Evolutionary conservation across 2,329 filamentous ascomycete genomes (phyloP), one percentile per base, ranked within the genome.

Genomic region (Paracorniculantispora psalliotae): DNA sequence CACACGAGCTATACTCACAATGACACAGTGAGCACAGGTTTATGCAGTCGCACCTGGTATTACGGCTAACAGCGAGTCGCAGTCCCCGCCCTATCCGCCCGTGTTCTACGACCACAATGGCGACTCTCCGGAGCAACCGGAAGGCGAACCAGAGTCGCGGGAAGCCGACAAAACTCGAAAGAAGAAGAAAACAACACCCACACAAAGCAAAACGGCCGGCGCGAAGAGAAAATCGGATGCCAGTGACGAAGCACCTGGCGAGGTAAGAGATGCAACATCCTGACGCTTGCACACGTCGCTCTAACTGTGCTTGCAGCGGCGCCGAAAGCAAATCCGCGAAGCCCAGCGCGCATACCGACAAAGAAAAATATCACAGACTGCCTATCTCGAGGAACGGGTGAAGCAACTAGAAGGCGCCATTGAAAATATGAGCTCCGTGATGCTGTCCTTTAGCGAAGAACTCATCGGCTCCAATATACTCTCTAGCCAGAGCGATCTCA

Each of bases 281-380:
- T 4, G 3, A 8, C 19, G 13, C 28, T 33, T 33, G 28, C 25
- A 33, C 33, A 49, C 12, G 21, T 4, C 19, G 25, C 13, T 21
- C 19, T 47, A 15, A 23, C 26, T 8, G 17, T 39, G n/a, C 30
- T 19, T 23, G 25, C 21, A 87, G 87, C 85, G 89, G 61, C 86
- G 90, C 55, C 82, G 90, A 59, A 91, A 89, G 7, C 90, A 94
- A 69, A 92, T 94, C 62, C 84, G 90, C 37, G 80, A 91, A 60
- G 90, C 90, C 1, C 90, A 93, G 69, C 79, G 90, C 63, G 89
- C 89, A 0, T 93, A 94, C 68, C 83, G 90, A 13, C 83, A 86
- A 67, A 84, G 90, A 44, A 93, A 93, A 73, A 90, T 93, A 68
- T 86, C 81, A 23, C 88, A 88, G 1, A 91, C 93, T 54, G 80